Evolutionary conservation across 2,329 filamentous ascomycete species (phyloP).

Genomic region (Exophiala mesophila): DNA sequence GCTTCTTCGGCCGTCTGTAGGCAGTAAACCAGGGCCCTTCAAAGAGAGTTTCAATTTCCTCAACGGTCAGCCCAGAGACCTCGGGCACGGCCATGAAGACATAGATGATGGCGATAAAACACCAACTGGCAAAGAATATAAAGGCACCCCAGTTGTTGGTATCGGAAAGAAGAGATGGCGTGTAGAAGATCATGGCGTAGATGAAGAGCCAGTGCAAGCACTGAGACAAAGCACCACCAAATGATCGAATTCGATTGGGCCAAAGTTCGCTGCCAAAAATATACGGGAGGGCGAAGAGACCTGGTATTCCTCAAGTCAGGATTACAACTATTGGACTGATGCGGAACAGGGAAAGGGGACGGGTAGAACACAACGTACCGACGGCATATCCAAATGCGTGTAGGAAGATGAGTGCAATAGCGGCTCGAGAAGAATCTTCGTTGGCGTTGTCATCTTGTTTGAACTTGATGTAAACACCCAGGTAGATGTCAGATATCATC

Average conservation of each 20-base stretch:
- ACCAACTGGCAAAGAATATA: conserved; percentile 40
- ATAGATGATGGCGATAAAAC: conserved; percentile 36
- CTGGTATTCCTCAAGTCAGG: conserved; percentile 17
- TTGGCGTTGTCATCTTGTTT: conserved; percentile 27
- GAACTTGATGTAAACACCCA: conserved; percentile 39
- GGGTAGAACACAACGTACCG: conserved; percentile 31
- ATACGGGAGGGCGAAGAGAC: conserved; percentile 40
- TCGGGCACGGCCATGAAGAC: conserved; percentile 40
- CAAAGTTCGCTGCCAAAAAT: conserved; percentile 44
- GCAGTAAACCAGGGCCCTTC: conserved; percentile 27
- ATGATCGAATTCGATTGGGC: conserved; percentile 43
- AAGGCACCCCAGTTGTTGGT: conserved; percentile 43
- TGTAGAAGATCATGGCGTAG: conserved; percentile 35
- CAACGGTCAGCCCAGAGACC: conserved; percentile 35
- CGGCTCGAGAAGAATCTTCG: conserved; percentile 33
- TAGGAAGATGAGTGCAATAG: conserved; percentile 43
- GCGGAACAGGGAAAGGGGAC: no score
- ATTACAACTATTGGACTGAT: not conserved
- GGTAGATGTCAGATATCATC: conserved; percentile 39
- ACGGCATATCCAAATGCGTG: conserved; percentile 44
- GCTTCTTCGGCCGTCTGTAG: conserved; percentile 7
- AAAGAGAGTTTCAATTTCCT: conserved; percentile 38
- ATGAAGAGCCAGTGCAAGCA: conserved; percentile 43
- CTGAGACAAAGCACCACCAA: conserved; percentile 39
- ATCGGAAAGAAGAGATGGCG: conserved; percentile 33